A percentile compares a stretch with the other conserved stretches of the same genome.
phyloP scores from a whole-genome alignment of 202 grass and related monocot genomes.

The Cymbopogon flexuosus region DNA sequence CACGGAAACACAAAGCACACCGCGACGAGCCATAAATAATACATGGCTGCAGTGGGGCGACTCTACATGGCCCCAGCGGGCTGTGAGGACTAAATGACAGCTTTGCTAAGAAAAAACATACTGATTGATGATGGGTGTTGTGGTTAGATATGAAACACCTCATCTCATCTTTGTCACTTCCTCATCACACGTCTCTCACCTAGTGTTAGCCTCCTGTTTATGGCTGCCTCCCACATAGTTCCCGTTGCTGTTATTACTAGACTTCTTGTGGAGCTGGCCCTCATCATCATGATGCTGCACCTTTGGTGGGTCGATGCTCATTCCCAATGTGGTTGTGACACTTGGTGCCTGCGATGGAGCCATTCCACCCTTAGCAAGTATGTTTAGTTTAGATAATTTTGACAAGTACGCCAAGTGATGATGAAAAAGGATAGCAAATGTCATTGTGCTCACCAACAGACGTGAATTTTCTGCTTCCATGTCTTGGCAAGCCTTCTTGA shows the following conservation, averaged over 20 bases:
- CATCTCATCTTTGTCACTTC: conserved; percentile 54
- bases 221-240: conserved; percentile 31
- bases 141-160: conserved; percentile 69
- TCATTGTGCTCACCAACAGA: conserved; percentile 51
- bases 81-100: conserved; percentile 45
- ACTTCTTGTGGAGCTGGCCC: conserved; percentile 42
- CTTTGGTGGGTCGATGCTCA: conserved; percentile 47
- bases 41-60: conserved; percentile 51
- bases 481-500: conserved; percentile 68
- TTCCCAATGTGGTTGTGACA: conserved; percentile 63
- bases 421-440: not conserved
- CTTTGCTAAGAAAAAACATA: conserved; percentile 51
- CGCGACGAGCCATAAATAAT: conserved; percentile 62
- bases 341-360: conserved; percentile 35
- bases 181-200: conserved; percentile 39
- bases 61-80: conserved; percentile 56
- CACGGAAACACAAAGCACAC: conserved; percentile 33
- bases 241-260: conserved; percentile 50
- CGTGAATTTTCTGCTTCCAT: conserved; percentile 68
- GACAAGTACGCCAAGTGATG: not conserved
- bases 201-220: conserved; percentile 54
- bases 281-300: conserved; percentile 29
- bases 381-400: not conserved
- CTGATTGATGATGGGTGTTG: conserved; percentile 60
- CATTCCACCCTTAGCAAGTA: conserved; percentile 37